Base-by-base conservation (phyloP, 768 basidiomycete species). In the Sporobolomyces pararoseus region DNA sequence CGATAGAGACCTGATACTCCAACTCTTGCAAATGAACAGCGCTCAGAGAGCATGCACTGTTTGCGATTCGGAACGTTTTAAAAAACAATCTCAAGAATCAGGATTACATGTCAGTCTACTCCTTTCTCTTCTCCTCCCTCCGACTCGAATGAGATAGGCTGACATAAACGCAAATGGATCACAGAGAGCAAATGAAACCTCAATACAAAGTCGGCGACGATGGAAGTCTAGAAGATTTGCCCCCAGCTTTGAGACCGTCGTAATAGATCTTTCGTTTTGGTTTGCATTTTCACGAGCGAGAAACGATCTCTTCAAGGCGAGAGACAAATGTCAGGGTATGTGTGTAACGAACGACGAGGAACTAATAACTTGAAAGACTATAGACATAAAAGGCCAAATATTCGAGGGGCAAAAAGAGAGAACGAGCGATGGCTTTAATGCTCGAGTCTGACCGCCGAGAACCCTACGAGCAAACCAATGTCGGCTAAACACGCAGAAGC, bases 41-140 rank as follows among this genome's bases (percentile, higher is more conserved):
- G 80, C 81, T 98, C 54, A 87, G 91, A 25, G 94, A 97, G 80
- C 90, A 96, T 77, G 91, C 93, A 3, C 85, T 97, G 49, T 87
- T 96, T 72, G 84, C 91, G 25, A 82, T 96, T 25, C 85, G 86
- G 51, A 90, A 89, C 79, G 79, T 95, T 16, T 83, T 97, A 65
- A 83, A 87, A 72, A 82, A 83, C 44, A 96, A 96, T 78, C 71
- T 79, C 34, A 88, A 88, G 68, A 96, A 91, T 75, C 91, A 97
- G 79, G 83, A 82, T 3, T 82, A 90, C 49, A 88, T 98, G 54
- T 84, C 87, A 66, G 84, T n/a, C n/a, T n/a, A n/a, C 51, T 49
- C 13, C 31, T 13, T 27, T 10, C 2, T 58, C 21, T 13, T 35
- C 57, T 17, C 29, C 7, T 47, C 37, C 4, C 21, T n/a, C 35